Percentiles rank a stretch among this genome's conserved stretches.
These are phyloP conservation scores for Stemphylium vesicarium DNA, from an alignment of 2,329 filamentous ascomycete species.

Conservation along the genomic window DNA sequence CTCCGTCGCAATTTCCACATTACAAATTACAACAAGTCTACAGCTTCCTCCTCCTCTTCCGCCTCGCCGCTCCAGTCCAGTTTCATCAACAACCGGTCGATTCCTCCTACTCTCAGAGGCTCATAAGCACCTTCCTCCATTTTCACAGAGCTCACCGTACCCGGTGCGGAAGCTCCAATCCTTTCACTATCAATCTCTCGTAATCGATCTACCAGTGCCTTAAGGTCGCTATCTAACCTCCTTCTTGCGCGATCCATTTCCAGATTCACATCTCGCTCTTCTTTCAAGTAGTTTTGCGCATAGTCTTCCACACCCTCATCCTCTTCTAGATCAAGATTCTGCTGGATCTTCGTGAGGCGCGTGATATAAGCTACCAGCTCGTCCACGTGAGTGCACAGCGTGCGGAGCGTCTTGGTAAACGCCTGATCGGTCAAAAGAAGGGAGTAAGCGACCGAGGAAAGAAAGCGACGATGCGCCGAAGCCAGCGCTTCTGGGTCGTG, in stretches of 20 bases:
- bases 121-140: constrained; percentile 63
- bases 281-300: constrained; percentile 61
- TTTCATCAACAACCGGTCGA: constrained; percentile 90
- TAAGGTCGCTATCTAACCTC: constrained; percentile 71
- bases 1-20: not conserved
- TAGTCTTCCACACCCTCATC: constrained; percentile 78
- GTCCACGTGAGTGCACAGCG: constrained; percentile 76
- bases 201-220: constrained; percentile 63
- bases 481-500: constrained; percentile 88
- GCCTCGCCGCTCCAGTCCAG: constrained; percentile 66
- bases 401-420: constrained; percentile 71
- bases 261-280: constrained; percentile 71
- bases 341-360: constrained; percentile 77
- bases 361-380: constrained; percentile 78
- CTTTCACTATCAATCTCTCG: constrained; percentile 65
- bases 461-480: constrained; percentile 77
- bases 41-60: constrained; percentile 27
- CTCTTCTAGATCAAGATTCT: constrained; percentile 77
- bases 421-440: constrained; percentile 69
- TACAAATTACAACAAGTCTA: constrained; percentile 22
- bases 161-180: constrained; percentile 39
- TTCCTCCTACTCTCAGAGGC: constrained; percentile 75
- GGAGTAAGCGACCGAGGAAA: constrained; percentile 60
- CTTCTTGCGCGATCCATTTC: constrained; percentile 69
- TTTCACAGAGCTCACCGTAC: constrained; percentile 14